Percentiles rank a stretch among this genome's conserved stretches.
Evolutionary conservation across 2,329 filamentous ascomycete genomes (phyloP).

Genomic region (Microdochium trichocladiopsis): DNA sequence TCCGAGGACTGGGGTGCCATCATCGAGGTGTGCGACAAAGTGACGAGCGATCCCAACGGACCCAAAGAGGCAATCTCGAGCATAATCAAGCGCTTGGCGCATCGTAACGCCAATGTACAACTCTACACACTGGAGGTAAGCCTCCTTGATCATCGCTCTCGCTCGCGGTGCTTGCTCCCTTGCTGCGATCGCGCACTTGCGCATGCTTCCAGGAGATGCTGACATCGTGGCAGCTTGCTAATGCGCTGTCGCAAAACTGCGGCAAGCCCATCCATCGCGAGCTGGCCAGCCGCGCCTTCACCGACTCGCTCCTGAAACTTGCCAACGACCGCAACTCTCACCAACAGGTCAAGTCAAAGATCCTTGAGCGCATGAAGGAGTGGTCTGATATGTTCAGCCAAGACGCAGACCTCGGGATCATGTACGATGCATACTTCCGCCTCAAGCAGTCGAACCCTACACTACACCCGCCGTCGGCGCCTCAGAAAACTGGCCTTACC

Average conservation of each 20-base stretch:
- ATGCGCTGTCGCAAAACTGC: slow-evolving; percentile 88
- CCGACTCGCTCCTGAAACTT: slow-evolving; percentile 83
- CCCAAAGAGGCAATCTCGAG: slow-evolving; percentile 82
- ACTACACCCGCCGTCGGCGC: slow-evolving; percentile 84
- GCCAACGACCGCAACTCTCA: slow-evolving; percentile 94
- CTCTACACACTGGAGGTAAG: slow-evolving; percentile 82
- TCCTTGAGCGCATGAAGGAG: slow-evolving; percentile 90
- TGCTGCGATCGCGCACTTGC: slow-evolving; percentile 3
- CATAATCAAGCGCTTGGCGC: slow-evolving; percentile 85
- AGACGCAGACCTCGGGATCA: slow-evolving; percentile 89
- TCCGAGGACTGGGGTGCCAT: slow-evolving; percentile 66
- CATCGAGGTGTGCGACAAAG: slow-evolving; percentile 57
- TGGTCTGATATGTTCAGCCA: slow-evolving; percentile 93
- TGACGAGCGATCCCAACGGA: slow-evolving; percentile 44
- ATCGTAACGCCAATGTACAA: slow-evolving; percentile 93
- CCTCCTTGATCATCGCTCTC: too few relatives aligned
- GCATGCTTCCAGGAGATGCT: slow-evolving; percentile 4
- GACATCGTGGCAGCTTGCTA: slow-evolving; percentile 57
- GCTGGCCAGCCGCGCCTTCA: slow-evolving; percentile 85
- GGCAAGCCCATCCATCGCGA: slow-evolving; percentile 82
- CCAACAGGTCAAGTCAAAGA: slow-evolving; percentile 93
- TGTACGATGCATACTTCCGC: slow-evolving; percentile 89
- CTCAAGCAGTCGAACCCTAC: slow-evolving; percentile 82
- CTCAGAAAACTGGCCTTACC: slow-evolving; percentile 86
- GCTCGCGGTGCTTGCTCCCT: too few relatives aligned